Percentiles rank a stretch among this genome's conserved stretches.
Evolutionary conservation across 2,329 filamentous ascomycete genomes (phyloP).

Genomic region (Exophiala spinifera): DNA sequence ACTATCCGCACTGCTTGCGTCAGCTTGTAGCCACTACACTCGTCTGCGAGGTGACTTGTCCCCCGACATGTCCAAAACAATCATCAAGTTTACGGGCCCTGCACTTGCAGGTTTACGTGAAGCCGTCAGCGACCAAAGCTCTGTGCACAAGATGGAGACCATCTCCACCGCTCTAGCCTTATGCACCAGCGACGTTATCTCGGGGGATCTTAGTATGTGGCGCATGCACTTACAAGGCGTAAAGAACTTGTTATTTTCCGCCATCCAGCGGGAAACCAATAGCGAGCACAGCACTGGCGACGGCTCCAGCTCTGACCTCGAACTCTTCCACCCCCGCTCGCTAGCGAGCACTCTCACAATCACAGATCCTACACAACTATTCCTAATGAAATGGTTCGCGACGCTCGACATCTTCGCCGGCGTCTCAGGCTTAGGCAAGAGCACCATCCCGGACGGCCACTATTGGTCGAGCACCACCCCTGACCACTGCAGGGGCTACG

Average conservation of each 20-base stretch:
- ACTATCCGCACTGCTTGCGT: conserved; percentile 32
- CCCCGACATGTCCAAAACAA: conserved; percentile 17
- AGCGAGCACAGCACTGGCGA: too few relatives aligned
- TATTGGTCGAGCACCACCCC: conserved; percentile 5
- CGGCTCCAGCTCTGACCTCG: too few relatives aligned
- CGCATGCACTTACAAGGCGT: conserved; percentile 31
- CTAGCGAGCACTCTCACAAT: too few relatives aligned
- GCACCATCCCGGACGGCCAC: conserved; percentile 11
- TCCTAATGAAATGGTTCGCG: conserved; percentile 34
- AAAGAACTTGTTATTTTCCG: conserved; percentile 26
- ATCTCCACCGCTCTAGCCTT: conserved; percentile 33
- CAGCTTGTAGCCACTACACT: conserved; percentile 32
- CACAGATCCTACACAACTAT: conserved; percentile 20
- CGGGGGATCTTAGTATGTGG: conserved; percentile 33
- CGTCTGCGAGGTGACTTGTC: conserved; percentile 27
- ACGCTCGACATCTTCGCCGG: conserved; percentile 32
- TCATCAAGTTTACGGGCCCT: conserved; percentile 32
- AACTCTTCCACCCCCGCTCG: neutral
- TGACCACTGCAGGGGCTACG: too few relatives aligned
- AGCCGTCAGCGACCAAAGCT: conserved; percentile 20
- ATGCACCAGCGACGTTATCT: conserved; percentile 37
- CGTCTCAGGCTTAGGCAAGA: conserved; percentile 26
- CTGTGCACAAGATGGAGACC: conserved; percentile 27
- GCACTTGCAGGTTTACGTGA: conserved; percentile 30
- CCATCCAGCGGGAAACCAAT: too few relatives aligned